Conservation (phyloP, 495 filamentous ascomycete genomes). For the Podospora bellae-mahoneyi region DNA sequence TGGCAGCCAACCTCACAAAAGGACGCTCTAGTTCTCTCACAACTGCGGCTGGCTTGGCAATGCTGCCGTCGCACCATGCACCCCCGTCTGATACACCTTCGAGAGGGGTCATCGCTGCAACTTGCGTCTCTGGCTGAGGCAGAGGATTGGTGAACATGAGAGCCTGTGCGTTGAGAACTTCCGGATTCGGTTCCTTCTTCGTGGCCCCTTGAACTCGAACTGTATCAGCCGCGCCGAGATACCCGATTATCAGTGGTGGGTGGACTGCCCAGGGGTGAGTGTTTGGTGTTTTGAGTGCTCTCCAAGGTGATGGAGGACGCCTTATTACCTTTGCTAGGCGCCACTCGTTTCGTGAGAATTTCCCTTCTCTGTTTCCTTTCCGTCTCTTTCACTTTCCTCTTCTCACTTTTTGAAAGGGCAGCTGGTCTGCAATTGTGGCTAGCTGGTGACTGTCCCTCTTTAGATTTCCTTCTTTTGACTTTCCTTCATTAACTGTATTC, state of each 20-base stretch:
- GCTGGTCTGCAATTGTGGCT: slow-evolving; percentile 21
- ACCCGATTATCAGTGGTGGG: background rate
- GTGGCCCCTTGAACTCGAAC: too few species aligned
- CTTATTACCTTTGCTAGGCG: slow-evolving; percentile 9
- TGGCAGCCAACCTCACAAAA: background rate
- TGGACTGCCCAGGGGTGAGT: slow-evolving; percentile 3
- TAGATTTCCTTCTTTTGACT: background rate
- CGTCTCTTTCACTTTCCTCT: slow-evolving; percentile 1
- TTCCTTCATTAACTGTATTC: slow-evolving; percentile 8
- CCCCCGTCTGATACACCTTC: background rate
- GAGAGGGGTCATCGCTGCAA: background rate
- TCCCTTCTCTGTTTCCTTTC: slow-evolving; percentile 10
- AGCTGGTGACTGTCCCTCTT: slow-evolving; percentile 8
- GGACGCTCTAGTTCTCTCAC: background rate
- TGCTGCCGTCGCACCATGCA: slow-evolving; percentile 11
- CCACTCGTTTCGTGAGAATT: slow-evolving; percentile 8
- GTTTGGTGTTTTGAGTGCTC: background rate
- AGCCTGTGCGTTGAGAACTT: background rate
- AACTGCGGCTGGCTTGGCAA: background rate
- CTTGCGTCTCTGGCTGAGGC: background rate
- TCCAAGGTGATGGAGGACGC: background rate
- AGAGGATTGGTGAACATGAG: background rate
- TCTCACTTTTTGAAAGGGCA: slow-evolving; percentile 15
- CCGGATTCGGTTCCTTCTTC: background rate
- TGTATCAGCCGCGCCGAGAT: slow-evolving; percentile 9